Evolutionary conservation across 257 asterid genomes (phyloP).

Genomic region (Apocynum venetum): DNA sequence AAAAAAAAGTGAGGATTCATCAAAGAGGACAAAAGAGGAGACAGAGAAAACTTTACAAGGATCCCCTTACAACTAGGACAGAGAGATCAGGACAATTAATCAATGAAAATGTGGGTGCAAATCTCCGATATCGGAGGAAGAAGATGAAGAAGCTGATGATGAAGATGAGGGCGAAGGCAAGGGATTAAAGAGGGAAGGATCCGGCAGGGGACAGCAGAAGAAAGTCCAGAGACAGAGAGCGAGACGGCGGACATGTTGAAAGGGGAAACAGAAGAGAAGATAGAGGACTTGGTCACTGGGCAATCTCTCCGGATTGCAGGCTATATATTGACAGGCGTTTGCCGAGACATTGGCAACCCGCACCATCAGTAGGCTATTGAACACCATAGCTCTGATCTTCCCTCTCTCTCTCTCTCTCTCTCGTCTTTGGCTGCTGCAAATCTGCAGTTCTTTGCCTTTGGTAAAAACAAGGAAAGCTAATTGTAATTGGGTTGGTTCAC

Average conservation of each 20-base stretch:
- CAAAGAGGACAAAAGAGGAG: not conserved
- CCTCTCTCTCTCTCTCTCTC: not conserved
- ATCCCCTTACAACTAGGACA: not conserved
- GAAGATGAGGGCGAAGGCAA: constrained; percentile 22
- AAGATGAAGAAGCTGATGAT: constrained; percentile 5
- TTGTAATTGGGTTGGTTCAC: too few relatives aligned
- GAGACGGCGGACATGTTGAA: constrained; percentile 65
- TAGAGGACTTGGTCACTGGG: constrained; percentile 62
- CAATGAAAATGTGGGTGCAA: constrained; percentile 40
- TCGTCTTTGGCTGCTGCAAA: not conserved
- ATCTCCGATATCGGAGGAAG: constrained; percentile 31
- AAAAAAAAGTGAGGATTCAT: too few relatives aligned
- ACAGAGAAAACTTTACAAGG: not conserved
- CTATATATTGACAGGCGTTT: constrained; percentile 63
- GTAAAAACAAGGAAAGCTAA: not conserved
- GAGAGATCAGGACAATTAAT: not conserved
- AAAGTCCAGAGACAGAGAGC: constrained; percentile 64
- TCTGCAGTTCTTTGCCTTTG: not conserved
- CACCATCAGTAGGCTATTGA: constrained; percentile 54
- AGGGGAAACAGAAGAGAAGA: constrained; percentile 76
- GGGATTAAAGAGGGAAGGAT: not conserved
- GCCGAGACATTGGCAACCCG: constrained; percentile 72
- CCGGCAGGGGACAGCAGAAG: constrained; percentile 58
- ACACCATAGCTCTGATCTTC: constrained; percentile 43
- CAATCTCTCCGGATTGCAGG: constrained; percentile 73